Evolutionary conservation across 495 filamentous ascomycete species (phyloP).

Genomic region (Geopyxis carbonaria): DNA sequence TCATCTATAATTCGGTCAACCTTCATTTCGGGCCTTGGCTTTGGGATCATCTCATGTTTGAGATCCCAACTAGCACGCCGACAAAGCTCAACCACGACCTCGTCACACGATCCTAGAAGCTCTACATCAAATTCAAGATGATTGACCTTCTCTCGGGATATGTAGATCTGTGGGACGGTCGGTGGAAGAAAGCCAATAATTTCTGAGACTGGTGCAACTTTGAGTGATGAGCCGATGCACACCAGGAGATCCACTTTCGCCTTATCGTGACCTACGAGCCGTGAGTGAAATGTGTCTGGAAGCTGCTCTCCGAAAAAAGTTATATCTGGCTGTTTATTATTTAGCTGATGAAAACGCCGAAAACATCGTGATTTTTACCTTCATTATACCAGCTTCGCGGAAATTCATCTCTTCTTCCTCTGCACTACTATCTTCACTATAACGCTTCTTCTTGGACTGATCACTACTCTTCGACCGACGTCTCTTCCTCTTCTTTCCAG

Average conservation of each 20-base stretch:
- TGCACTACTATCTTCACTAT: slow-evolving; percentile 37
- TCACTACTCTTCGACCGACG: slow-evolving; percentile 23
- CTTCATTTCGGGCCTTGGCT: slow-evolving; percentile 39
- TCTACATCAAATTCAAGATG: slow-evolving; percentile 94
- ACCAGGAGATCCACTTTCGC: slow-evolving; percentile 77
- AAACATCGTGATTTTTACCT: slow-evolving; percentile 31
- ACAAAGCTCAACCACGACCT: slow-evolving; percentile 77
- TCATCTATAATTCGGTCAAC: too few species aligned
- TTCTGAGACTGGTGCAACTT: slow-evolving; percentile 87
- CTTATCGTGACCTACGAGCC: slow-evolving; percentile 61
- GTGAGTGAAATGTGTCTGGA: slow-evolving; percentile 64
- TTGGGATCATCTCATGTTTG: slow-evolving; percentile 70
- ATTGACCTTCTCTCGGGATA: slow-evolving; percentile 55
- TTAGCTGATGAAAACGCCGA: slow-evolving; percentile 5
- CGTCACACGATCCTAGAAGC: slow-evolving; percentile 82
- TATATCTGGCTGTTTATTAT: slow-evolving; percentile 53
- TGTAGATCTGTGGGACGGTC: slow-evolving; percentile 81
- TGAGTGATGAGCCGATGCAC: slow-evolving; percentile 91
- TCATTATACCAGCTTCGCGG: slow-evolving; percentile 75
- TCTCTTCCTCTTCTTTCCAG: slow-evolving; percentile 58
- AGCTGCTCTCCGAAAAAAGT: slow-evolving; percentile 92
- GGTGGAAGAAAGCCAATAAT: slow-evolving; percentile 64
- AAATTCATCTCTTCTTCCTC: slow-evolving; percentile 57
- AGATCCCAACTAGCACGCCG: slow-evolving; percentile 74
- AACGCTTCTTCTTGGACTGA: slow-evolving; percentile 31